A percentile compares a stretch with the other conserved stretches of the same genome.
Evolutionary conservation across 305 asterid species (phyloP).

Genomic region (Nicotiana rustica): DNA sequence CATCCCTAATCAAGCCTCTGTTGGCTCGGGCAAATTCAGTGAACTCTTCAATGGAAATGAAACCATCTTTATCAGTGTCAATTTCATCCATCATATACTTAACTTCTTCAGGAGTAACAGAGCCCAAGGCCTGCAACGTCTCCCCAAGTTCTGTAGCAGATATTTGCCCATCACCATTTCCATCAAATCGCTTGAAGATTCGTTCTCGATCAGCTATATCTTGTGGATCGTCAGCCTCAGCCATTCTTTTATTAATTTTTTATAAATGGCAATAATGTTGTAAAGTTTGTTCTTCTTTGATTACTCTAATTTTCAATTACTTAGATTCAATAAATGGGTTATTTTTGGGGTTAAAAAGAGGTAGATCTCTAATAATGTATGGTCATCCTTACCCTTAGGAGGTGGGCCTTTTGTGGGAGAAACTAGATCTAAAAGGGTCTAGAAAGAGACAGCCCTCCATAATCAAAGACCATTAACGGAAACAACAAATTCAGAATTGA

Average conservation of each 20-base stretch:
- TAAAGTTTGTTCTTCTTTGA: neutral
- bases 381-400: slow-evolving; percentile 39
- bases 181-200: slow-evolving; percentile 76
- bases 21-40: slow-evolving; percentile 63
- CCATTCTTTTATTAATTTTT: slow-evolving; percentile 46
- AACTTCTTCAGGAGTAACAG: slow-evolving; percentile 63
- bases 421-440: neutral
- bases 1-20: slow-evolving; percentile 68
- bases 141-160: slow-evolving; percentile 78
- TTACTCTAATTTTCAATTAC: neutral
- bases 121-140: slow-evolving; percentile 67
- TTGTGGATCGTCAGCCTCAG: slow-evolving; percentile 56
- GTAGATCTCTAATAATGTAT: neutral
- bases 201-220: slow-evolving; percentile 67
- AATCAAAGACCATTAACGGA: neutral
- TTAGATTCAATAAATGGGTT: slow-evolving; percentile 5
- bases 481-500: slow-evolving; percentile 8
- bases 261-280: neutral
- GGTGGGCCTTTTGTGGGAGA: neutral
- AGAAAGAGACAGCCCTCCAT: neutral
- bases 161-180: slow-evolving; percentile 77
- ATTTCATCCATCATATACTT: slow-evolving; percentile 77
- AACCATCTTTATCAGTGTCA: slow-evolving; percentile 75
- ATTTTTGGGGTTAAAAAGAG: slow-evolving; percentile 36
- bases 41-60: slow-evolving; percentile 70